phyloP scores from a whole-genome alignment of 2,329 filamentous ascomycete species.

The Verticillium isaacii region DNA sequence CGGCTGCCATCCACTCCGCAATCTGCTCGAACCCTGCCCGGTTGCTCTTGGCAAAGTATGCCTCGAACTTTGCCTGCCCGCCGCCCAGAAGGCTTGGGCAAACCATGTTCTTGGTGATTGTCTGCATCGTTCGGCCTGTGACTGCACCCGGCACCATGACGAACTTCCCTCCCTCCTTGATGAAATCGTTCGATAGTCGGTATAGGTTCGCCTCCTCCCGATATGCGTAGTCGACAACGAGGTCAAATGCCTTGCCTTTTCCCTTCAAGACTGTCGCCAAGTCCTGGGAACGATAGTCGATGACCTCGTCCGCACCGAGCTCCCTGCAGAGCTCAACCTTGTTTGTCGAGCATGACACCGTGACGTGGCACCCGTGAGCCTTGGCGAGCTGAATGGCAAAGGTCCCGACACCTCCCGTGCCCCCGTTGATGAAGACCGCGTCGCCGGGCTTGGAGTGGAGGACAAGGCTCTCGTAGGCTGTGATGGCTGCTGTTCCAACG shows the following conservation, averaged over 20 bases:
- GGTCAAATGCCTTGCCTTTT: conserved; percentile 40
- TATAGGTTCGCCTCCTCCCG: conserved; percentile 44
- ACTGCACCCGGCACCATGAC: conserved; percentile 49
- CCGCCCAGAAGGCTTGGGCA: conserved; percentile 30
- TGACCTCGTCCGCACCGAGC: conserved; percentile 60
- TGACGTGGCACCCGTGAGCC: conserved; percentile 55
- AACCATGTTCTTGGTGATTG: conserved; percentile 16
- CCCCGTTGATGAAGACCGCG: conserved; percentile 61
- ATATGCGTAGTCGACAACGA: conserved; percentile 56
- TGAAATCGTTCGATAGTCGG: conserved; percentile 42
- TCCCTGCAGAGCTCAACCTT: conserved; percentile 53
- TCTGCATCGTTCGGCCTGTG: conserved; percentile 28
- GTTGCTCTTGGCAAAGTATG: conserved; percentile 33
- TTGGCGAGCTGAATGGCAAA: conserved; percentile 64
- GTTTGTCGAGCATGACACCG: conserved; percentile 53
- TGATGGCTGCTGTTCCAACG: conserved; percentile 37
- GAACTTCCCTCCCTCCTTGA: conserved; percentile 40
- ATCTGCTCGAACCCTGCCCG: conserved; percentile 43
- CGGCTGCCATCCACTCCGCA: conserved; percentile 50
- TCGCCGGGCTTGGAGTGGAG: conserved; percentile 44
- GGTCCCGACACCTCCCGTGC: conserved; percentile 57
- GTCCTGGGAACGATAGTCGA: conserved; percentile 53
- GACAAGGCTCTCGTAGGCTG: conserved; percentile 43
- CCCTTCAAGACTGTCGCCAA: conserved; percentile 40
- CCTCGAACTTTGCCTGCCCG: conserved; percentile 34